These are phyloP conservation scores for Pythium inflatum DNA, from an alignment of 352 stramenopile species.

Conservation along the genomic window DNA sequence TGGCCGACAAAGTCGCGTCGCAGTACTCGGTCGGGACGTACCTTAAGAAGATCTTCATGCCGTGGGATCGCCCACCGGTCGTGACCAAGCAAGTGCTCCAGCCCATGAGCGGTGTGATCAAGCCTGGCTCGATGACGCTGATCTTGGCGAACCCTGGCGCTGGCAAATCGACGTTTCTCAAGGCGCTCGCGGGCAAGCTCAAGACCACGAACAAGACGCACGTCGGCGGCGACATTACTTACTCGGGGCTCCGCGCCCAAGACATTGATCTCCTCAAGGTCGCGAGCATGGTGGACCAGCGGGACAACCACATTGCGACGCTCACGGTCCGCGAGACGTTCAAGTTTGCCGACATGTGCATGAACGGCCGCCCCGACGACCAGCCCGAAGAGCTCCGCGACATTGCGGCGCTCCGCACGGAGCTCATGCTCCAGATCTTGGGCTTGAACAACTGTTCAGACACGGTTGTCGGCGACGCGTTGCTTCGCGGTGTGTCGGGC, in stretches of 20 bases:
- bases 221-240: conserved; percentile 66
- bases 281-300: conserved; percentile 61
- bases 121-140: conserved; percentile 53
- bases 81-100: conserved; percentile 61
- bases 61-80: conserved; percentile 47
- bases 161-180: conserved; percentile 81
- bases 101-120: conserved; percentile 62
- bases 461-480: conserved; percentile 64
- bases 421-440: conserved; percentile 50
- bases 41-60: conserved; percentile 50
- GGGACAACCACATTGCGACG: conserved; percentile 89
- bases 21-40: conserved; percentile 63
- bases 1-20: conserved; percentile 37
- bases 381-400: conserved; percentile 76
- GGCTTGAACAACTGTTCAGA: conserved; percentile 43
- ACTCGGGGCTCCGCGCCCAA: conserved; percentile 54
- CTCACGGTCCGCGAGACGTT: conserved; percentile 95
- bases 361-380: conserved; percentile 59
- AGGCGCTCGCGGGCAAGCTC: conserved; percentile 69
- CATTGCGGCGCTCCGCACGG: conserved; percentile 70
- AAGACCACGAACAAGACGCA: conserved; percentile 46
- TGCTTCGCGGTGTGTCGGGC: conserved; percentile 61
- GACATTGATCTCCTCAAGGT: conserved; percentile 74
- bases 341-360: conserved; percentile 94
- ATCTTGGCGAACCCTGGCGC: conserved; percentile 74